phyloP scores from a whole-genome alignment of 1,139 yeast species.

The Eremothecium cymbalariae region DNA sequence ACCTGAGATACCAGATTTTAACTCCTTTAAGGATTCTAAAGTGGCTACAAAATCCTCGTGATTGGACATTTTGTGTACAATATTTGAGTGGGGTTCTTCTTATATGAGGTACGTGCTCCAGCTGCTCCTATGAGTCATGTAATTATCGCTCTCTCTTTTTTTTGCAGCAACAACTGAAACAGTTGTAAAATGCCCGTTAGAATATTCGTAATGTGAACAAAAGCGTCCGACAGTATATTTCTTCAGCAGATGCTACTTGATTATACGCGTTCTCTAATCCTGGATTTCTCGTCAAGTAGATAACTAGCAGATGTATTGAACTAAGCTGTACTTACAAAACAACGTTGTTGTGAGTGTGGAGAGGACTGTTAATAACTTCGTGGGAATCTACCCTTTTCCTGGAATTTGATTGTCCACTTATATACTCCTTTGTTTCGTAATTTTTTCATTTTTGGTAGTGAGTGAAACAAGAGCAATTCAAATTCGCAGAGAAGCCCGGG shows the following conservation, averaged over 20 bases:
- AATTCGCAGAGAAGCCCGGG: too few species aligned
- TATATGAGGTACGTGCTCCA: conserved; percentile 2
- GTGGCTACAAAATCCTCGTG: conserved; percentile 59
- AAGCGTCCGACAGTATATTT: conserved; percentile 3
- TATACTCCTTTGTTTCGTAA: too few species aligned
- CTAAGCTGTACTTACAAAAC: conserved; percentile 5
- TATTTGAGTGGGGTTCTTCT: neutral
- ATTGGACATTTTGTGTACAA: conserved; percentile 9
- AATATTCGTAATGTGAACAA: conserved; percentile 4
- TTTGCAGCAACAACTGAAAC: conserved; percentile 4
- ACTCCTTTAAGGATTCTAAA: conserved; percentile 62
- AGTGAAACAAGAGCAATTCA: too few species aligned
- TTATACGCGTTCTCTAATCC: conserved; percentile 3
- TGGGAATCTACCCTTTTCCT: too few species aligned
- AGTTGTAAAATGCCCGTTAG: conserved; percentile 2
- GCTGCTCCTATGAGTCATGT: neutral
- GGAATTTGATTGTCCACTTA: too few species aligned
- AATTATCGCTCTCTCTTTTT: conserved; percentile 3
- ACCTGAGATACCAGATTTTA: conserved; percentile 92
- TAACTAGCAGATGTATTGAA: conserved; percentile 3
- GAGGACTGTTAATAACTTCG: neutral
- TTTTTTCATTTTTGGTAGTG: too few species aligned
- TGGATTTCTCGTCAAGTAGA: conserved; percentile 3
- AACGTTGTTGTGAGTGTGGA: conserved; percentile 1
- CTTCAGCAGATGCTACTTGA: conserved; percentile 5